Conservation (phyloP, 176 grass and related monocot genomes). For the Otatea glauca region DNA sequence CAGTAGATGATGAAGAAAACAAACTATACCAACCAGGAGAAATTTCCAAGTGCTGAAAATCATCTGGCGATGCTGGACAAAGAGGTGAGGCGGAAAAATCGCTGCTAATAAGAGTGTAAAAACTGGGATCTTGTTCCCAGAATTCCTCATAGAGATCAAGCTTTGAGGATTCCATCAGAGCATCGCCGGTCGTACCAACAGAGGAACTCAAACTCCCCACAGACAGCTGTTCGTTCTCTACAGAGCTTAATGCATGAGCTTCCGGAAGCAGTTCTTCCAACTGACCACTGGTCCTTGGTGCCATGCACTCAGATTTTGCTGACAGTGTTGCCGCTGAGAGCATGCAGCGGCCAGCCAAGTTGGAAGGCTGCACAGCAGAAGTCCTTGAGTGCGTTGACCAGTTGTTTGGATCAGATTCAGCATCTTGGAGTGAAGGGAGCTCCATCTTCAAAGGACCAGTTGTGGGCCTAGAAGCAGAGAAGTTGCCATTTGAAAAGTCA, state of each 20-base stretch:
- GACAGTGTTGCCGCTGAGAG: constrained; percentile 40
- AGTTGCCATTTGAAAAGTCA: constrained; percentile 74
- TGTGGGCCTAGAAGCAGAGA: constrained; percentile 77
- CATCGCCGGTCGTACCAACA: constrained; percentile 40
- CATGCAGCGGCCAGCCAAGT: constrained; percentile 49
- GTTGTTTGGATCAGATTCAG: constrained; percentile 59
- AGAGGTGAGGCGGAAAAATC: constrained; percentile 37
- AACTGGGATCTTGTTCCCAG: constrained; percentile 38
- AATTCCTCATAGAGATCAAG: constrained; percentile 49
- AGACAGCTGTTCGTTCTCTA: constrained; percentile 43
- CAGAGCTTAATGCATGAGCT: constrained; percentile 47
- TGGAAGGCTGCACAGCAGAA: constrained; percentile 41
- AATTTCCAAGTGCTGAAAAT: constrained; percentile 6
- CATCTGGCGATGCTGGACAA: constrained; percentile 22
- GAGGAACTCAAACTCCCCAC: constrained; percentile 59
- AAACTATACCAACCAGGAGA: constrained; percentile 36
- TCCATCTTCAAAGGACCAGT: constrained; percentile 73
- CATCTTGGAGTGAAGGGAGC: constrained; percentile 99
- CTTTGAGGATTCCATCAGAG: constrained; percentile 22
- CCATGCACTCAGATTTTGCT: constrained; percentile 51
- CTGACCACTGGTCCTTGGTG: constrained; percentile 51
- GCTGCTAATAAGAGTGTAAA: neutral
- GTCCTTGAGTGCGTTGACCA: constrained; percentile 43
- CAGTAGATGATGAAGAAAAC: neutral
- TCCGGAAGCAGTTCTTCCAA: constrained; percentile 71